A percentile compares a stretch with the other conserved stretches of the same genome.
Conservation (phyloP, 2,329 filamentous ascomycete species). For the Hypoxylon sp. region DNA sequence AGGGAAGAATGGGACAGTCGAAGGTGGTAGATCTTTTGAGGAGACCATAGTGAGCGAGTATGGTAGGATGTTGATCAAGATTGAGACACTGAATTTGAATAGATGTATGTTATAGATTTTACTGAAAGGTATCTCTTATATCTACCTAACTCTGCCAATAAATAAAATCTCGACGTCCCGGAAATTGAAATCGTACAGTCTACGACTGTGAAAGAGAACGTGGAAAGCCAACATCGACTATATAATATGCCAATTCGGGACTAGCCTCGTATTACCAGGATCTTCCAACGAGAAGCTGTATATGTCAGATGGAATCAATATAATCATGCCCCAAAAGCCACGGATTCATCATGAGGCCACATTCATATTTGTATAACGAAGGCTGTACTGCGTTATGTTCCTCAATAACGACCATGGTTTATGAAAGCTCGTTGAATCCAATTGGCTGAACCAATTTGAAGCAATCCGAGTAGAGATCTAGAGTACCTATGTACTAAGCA, state of each 20-base stretch:
- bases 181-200: background rate
- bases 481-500: background rate
- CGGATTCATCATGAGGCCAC: background rate
- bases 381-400: background rate
- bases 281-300: background rate
- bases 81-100: background rate
- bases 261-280: conserved; percentile 3
- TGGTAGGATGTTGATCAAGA: background rate
- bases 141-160: background rate
- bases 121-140: conserved; percentile 14
- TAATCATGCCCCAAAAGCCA: background rate
- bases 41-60: conserved; percentile 6
- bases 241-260: conserved; percentile 14
- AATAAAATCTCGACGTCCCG: background rate
- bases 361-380: conserved; percentile 5
- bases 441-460: background rate
- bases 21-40: conserved; percentile 15
- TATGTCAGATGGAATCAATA: background rate
- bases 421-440: background rate
- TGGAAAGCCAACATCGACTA: conserved; percentile 2
- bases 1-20: conserved; percentile 14
- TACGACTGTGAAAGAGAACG: background rate
- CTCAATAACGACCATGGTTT: background rate
- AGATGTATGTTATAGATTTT: background rate
- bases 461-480: background rate